Percentiles rank a stretch among this genome's conserved stretches.
Evolutionary conservation across 495 filamentous ascomycete genomes (phyloP).

Genomic region (Ramalina intermedia): DNA sequence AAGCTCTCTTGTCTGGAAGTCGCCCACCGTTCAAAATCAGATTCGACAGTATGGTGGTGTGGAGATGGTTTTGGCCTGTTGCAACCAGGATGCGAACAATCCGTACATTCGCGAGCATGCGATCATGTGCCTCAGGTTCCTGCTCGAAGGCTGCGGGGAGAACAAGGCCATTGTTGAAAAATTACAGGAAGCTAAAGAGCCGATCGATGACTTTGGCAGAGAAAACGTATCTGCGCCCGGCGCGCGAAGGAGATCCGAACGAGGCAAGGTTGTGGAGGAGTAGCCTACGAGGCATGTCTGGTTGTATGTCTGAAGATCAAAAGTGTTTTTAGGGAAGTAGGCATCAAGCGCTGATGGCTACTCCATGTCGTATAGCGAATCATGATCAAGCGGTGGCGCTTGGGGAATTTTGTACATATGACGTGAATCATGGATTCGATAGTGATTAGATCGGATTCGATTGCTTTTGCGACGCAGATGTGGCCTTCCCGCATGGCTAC

Average conservation of each 20-base stretch:
- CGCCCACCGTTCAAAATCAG: slow-evolving; percentile 65
- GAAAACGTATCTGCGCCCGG: not conserved
- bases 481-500: no score
- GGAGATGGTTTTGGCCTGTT: slow-evolving; percentile 73
- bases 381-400: no score
- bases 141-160: slow-evolving; percentile 70
- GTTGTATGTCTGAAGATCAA: no score
- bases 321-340: no score
- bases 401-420: no score
- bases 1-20: slow-evolving; percentile 70
- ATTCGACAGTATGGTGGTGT: slow-evolving; percentile 70
- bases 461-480: no score
- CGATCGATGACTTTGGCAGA: not conserved
- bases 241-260: not conserved
- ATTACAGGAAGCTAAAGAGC: slow-evolving; percentile 21
- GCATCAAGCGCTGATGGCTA: slow-evolving; percentile 15
- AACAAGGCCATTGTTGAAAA: slow-evolving; percentile 62
- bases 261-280: not conserved
- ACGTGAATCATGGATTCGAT: no score
- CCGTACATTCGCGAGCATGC: slow-evolving; percentile 83
- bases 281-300: not conserved
- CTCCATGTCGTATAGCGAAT: slow-evolving; percentile 9
- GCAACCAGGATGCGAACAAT: slow-evolving; percentile 73
- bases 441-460: no score
- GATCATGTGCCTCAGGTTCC: slow-evolving; percentile 76